Conservation (phyloP, 495 filamentous ascomycete species). For the Penicillium ucsense region DNA sequence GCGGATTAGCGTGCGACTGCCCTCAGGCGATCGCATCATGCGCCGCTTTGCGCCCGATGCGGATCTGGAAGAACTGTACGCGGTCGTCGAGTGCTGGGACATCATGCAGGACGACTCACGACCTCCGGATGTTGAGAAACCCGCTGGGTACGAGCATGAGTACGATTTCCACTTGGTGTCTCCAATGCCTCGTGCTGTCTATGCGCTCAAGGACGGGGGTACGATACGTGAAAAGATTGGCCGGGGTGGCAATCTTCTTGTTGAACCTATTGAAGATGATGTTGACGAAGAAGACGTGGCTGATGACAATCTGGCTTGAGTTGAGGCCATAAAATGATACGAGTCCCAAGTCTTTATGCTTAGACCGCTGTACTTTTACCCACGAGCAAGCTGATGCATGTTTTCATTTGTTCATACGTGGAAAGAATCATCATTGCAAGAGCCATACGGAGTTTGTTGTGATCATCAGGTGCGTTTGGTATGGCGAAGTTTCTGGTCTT, state of each 20-base stretch:
- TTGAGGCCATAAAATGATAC: too few species aligned
- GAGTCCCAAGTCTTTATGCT: too few species aligned
- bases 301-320: not conserved
- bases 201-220: constrained; percentile 52
- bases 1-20: constrained; percentile 74
- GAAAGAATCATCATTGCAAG: too few species aligned
- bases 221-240: constrained; percentile 66
- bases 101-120: constrained; percentile 31
- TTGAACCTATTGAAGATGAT: constrained; percentile 57
- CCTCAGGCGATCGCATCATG: constrained; percentile 60
- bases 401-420: too few species aligned
- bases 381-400: too few species aligned
- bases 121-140: constrained; percentile 33
- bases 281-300: constrained; percentile 38
- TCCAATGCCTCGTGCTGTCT: constrained; percentile 71
- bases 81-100: constrained; percentile 90
- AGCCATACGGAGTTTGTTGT: too few species aligned
- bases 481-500: too few species aligned
- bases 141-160: constrained; percentile 61
- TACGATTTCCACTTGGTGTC: constrained; percentile 76
- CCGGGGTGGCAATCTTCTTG: constrained; percentile 77
- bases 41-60: constrained; percentile 58
- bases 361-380: too few species aligned
- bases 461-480: too few species aligned
- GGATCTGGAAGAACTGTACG: constrained; percentile 81